Evolutionary conservation across 257 asterid species (phyloP).

Genomic region (Fraxinus americana): DNA sequence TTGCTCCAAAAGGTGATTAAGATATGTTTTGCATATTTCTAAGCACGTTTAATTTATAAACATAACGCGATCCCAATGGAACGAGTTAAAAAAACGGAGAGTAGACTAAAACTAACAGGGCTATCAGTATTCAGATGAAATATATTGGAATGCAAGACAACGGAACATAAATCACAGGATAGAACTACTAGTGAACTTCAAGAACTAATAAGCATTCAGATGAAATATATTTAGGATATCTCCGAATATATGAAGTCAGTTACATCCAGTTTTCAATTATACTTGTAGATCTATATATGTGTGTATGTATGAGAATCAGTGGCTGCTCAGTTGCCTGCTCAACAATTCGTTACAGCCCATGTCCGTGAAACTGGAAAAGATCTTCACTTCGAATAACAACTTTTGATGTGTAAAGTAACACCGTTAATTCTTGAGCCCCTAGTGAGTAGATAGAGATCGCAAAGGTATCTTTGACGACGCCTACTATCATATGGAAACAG

Average conservation of each 20-base stretch:
- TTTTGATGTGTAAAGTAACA: background rate
- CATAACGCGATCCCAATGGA: no score
- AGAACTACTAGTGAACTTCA: background rate
- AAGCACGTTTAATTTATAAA: no score
- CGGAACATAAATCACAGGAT: background rate
- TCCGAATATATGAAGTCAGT: background rate
- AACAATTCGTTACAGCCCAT: background rate
- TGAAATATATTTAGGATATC: background rate
- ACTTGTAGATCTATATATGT: background rate
- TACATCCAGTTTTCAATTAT: background rate
- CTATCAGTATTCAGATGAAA: background rate
- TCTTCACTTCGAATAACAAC: background rate
- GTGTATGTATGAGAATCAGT: background rate
- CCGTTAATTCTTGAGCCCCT: background rate
- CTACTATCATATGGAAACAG: background rate
- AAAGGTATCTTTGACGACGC: background rate
- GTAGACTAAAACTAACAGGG: no score
- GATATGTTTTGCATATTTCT: no score
- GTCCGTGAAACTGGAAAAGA: background rate
- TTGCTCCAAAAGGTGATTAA: no score
- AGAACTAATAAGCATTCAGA: background rate
- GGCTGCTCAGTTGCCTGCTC: background rate
- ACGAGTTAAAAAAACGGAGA: no score
- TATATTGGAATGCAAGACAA: no score
- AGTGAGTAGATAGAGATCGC: background rate